Evolutionary conservation across 805 yeast species (phyloP).

Genomic region (Jamesozyma spencerorum): DNA sequence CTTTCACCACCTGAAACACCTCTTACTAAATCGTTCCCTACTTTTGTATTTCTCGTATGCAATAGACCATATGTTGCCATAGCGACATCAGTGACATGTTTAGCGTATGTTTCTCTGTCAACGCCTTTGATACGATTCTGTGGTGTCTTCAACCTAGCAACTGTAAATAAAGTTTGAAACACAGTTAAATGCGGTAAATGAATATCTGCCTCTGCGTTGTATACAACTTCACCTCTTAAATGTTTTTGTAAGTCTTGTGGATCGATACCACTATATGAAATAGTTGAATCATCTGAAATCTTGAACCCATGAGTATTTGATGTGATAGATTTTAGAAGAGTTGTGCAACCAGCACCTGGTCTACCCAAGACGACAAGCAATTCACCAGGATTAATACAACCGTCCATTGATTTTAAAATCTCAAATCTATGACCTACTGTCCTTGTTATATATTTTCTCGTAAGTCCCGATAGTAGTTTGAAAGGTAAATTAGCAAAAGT

Average conservation of each 20-base stretch:
- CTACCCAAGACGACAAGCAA: slow-evolving; percentile 67
- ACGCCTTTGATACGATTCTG: slow-evolving; percentile 45
- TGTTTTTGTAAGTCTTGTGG: slow-evolving; percentile 36
- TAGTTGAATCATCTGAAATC: slow-evolving; percentile 34
- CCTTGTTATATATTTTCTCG: slow-evolving; percentile 9
- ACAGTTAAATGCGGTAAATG: slow-evolving; percentile 35
- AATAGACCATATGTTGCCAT: slow-evolving; percentile 44
- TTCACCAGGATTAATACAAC: slow-evolving; percentile 51
- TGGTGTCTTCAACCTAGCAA: slow-evolving; percentile 49
- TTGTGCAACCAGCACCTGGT: slow-evolving; percentile 69
- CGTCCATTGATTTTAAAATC: slow-evolving; percentile 48
- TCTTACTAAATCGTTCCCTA: slow-evolving; percentile 47
- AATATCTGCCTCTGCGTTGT: slow-evolving; percentile 49
- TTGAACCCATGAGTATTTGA: slow-evolving; percentile 48
- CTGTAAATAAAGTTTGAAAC: slow-evolving; percentile 46
- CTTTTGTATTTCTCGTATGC: slow-evolving; percentile 57
- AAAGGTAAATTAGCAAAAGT: slow-evolving; percentile 42
- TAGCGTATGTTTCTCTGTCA: slow-evolving; percentile 39
- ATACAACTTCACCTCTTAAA: slow-evolving; percentile 54
- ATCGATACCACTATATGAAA: slow-evolving; percentile 43
- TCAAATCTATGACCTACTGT: slow-evolving; percentile 29
- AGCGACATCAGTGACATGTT: slow-evolving; percentile 41
- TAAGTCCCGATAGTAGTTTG: slow-evolving; percentile 14
- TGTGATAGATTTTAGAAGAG: slow-evolving; percentile 48
- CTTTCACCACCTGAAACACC: slow-evolving; percentile 74